A percentile compares a stretch with the other conserved stretches of the same genome.
Evolutionary conservation across 495 filamentous ascomycete genomes (phyloP).

Genomic region (Aspergillus carlsbadensis): DNA sequence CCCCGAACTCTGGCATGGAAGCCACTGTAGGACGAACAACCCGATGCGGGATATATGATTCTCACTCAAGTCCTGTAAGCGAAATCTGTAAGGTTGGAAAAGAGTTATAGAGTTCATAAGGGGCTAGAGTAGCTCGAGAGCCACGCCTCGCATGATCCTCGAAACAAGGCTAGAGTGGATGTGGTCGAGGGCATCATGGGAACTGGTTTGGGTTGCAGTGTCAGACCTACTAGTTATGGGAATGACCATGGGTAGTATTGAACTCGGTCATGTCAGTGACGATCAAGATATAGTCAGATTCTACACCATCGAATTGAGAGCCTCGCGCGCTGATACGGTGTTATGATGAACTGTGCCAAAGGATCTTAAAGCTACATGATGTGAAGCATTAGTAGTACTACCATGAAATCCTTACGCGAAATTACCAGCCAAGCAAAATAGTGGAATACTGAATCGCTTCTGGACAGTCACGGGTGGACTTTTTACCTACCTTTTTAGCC

Average conservation of each 20-base stretch:
- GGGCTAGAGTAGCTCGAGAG: not conserved
- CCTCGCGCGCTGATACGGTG: not conserved
- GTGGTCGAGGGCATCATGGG: slow-evolving; percentile 16
- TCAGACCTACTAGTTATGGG: not conserved
- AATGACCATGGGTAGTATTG: slow-evolving; percentile 20
- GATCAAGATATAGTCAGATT: slow-evolving; percentile 7
- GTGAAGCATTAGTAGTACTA: not conserved
- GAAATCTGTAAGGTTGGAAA: not conserved
- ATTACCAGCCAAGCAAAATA: not conserved
- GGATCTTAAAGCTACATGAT: slow-evolving; percentile 7
- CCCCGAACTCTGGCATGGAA: slow-evolving; percentile 3
- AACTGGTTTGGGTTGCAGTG: slow-evolving; percentile 18
- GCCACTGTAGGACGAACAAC: slow-evolving; percentile 9
- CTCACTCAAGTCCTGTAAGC: not conserved
- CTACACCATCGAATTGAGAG: not conserved
- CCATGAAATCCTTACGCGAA: not conserved
- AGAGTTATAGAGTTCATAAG: not conserved
- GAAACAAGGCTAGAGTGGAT: not conserved
- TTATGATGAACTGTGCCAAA: not conserved
- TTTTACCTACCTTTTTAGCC: not conserved
- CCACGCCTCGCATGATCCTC: not conserved
- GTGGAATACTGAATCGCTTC: not conserved
- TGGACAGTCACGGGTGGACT: not conserved
- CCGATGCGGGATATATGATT: not conserved
- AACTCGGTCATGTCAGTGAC: slow-evolving; percentile 2